Conservation (phyloP, 768 basidiomycete genomes). For the Podaxis sp. region DNA sequence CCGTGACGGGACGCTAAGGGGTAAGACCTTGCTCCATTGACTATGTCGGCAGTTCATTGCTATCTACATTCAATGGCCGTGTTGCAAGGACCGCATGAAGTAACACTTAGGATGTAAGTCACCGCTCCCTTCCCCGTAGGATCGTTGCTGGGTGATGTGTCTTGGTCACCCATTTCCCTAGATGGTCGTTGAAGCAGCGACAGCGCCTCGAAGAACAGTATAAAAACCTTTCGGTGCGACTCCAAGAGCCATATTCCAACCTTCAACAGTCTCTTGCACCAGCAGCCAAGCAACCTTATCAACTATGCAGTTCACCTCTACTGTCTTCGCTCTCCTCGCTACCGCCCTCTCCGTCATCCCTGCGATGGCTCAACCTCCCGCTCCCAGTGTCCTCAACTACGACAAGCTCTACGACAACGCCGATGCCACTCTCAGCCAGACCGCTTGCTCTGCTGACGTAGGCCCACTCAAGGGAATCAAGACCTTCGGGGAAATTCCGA, state of each 20-base stretch:
- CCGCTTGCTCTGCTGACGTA: slow-evolving; percentile 11
- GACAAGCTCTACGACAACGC: slow-evolving; percentile 11
- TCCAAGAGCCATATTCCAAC: background rate
- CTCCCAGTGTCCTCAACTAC: slow-evolving; percentile 8
- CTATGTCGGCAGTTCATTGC: background rate
- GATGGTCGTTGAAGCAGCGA: background rate
- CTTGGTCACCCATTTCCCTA: background rate
- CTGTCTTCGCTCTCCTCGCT: slow-evolving; percentile 2
- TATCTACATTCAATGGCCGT: background rate
- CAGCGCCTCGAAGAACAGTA: background rate
- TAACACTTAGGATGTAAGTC: background rate
- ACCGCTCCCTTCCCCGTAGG: background rate
- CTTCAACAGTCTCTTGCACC: no score
- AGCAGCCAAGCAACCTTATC: background rate
- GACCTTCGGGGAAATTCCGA: slow-evolving; percentile 13
- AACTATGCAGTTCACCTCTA: slow-evolving; percentile 9
- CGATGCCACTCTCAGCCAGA: background rate
- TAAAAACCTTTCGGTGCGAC: background rate
- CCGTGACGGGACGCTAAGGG: background rate
- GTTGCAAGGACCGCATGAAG: background rate
- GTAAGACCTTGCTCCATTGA: background rate
- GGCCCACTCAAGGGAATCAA: slow-evolving; percentile 5
- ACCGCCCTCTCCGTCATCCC: slow-evolving; percentile 5
- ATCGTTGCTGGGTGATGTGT: background rate
- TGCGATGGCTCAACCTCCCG: slow-evolving; percentile 4